Evolutionary conservation across 192 early-diverging fungal genomes (phyloP).

Genomic region (Entomortierella parvispora): DNA sequence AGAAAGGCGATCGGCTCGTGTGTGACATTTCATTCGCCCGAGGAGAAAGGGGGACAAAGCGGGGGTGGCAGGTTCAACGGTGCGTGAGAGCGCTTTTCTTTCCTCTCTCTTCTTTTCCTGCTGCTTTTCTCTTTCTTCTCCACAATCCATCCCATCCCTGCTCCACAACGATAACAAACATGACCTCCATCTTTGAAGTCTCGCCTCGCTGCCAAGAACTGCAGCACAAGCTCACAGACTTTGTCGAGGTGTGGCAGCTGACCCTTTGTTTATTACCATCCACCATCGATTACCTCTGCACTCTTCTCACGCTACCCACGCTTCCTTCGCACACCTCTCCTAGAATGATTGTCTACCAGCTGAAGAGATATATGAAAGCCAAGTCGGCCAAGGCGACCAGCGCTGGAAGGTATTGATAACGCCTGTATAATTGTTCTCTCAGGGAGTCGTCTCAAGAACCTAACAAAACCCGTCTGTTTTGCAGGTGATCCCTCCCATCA

Average conservation of each 20-base stretch:
- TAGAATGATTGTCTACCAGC: slow-evolving; percentile 95
- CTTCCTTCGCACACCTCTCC: not conserved
- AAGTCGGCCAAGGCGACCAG: slow-evolving; percentile 76
- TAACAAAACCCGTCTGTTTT: too few species aligned
- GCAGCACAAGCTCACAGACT: slow-evolving; percentile 8
- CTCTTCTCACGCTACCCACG: not conserved
- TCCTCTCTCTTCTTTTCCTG: not conserved
- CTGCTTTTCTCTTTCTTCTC: not conserved
- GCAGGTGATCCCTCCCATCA: slow-evolving; percentile 80
- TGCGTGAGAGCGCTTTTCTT: too few species aligned
- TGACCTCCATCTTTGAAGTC: slow-evolving; percentile 29
- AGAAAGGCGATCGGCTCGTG: too few species aligned
- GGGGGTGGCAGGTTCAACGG: too few species aligned
- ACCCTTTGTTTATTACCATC: not conserved
- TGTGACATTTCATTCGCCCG: too few species aligned
- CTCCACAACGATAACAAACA: not conserved
- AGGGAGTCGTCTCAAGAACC: too few species aligned
- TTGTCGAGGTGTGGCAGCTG: slow-evolving; percentile 14
- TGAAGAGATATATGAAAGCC: slow-evolving; percentile 75
- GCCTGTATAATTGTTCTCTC: too few species aligned
- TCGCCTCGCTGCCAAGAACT: slow-evolving; percentile 31
- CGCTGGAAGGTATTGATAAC: slow-evolving; percentile 77
- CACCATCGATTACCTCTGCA: not conserved
- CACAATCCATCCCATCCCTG: not conserved
- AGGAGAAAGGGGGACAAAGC: too few species aligned